phyloP scores from a whole-genome alignment of 306 rosid species.

The Boehmeria nivea region DNA sequence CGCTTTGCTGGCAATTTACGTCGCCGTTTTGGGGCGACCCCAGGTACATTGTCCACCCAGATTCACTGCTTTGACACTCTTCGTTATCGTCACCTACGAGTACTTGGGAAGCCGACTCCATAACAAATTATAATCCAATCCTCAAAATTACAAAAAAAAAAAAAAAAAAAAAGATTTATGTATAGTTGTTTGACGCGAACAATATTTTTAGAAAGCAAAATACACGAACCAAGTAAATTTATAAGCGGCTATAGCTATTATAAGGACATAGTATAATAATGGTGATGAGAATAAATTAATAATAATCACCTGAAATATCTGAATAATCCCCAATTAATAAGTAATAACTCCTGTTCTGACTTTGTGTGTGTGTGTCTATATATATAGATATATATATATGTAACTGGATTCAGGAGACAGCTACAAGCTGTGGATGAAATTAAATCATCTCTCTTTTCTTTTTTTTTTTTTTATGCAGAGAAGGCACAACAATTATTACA shows the following conservation, averaged over 20 bases:
- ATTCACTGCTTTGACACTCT: constrained; percentile 91
- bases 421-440: constrained; percentile 66
- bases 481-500: constrained; percentile 28
- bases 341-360: no score
- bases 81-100: constrained; percentile 46
- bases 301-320: not conserved
- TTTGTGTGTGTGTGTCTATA: not conserved
- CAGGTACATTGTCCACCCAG: constrained; percentile 98
- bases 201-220: no score
- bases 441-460: constrained; percentile 36
- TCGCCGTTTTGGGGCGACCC: constrained; percentile 46
- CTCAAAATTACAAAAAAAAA: constrained; percentile 12
- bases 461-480: constrained; percentile 4
- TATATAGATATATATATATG: not conserved
- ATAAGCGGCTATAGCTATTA: no score
- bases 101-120: constrained; percentile 53
- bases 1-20: not conserved
- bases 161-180: not conserved
- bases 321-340: not conserved
- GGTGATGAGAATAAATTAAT: not conserved
- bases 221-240: no score
- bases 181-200: no score
- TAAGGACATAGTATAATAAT: no score
- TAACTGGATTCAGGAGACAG: constrained; percentile 44
- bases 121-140: no score